These are phyloP conservation scores for Gnomoniopsis sp. DNA, from an alignment of 2,329 filamentous ascomycete species.

Conservation along the genomic window DNA sequence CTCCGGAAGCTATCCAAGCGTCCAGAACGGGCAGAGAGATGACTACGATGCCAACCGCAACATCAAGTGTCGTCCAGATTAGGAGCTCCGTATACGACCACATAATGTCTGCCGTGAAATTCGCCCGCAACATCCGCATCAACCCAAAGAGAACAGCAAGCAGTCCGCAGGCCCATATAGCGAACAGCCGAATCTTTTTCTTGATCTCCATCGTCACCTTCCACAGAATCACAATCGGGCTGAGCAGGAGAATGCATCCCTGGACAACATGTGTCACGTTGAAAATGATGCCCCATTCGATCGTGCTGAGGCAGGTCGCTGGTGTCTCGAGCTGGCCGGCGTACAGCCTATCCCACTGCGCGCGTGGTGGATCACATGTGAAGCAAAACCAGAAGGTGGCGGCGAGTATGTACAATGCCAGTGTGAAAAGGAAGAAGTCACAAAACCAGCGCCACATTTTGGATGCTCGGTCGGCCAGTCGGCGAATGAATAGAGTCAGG, in stretches of 20 bases:
- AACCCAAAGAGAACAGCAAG: slow-evolving; percentile 29
- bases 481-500: slow-evolving; percentile 33
- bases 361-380: slow-evolving; percentile 24
- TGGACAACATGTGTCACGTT: slow-evolving; percentile 31
- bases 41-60: slow-evolving; percentile 29
- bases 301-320: slow-evolving; percentile 22
- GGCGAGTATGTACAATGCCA: slow-evolving; percentile 26
- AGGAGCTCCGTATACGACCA: slow-evolving; percentile 27
- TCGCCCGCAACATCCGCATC: slow-evolving; percentile 24
- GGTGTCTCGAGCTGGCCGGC: slow-evolving; percentile 21
- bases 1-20: slow-evolving; percentile 16
- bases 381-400: slow-evolving; percentile 30
- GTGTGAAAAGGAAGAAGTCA: slow-evolving; percentile 28
- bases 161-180: slow-evolving; percentile 30
- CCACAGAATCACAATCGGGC: slow-evolving; percentile 33
- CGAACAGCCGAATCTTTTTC: slow-evolving; percentile 29
- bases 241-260: slow-evolving; percentile 30
- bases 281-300: slow-evolving; percentile 22
- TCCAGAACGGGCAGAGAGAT: slow-evolving; percentile 33
- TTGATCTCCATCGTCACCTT: slow-evolving; percentile 27
- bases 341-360: slow-evolving; percentile 26
- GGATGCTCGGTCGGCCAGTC: slow-evolving; percentile 30
- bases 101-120: slow-evolving; percentile 20
- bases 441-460: slow-evolving; percentile 27
- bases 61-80: slow-evolving; percentile 30